Percentiles rank a stretch among this genome's conserved stretches.
Conservation (phyloP, 1,284 basidiomycete genomes). For the Naganishia sp. region DNA sequence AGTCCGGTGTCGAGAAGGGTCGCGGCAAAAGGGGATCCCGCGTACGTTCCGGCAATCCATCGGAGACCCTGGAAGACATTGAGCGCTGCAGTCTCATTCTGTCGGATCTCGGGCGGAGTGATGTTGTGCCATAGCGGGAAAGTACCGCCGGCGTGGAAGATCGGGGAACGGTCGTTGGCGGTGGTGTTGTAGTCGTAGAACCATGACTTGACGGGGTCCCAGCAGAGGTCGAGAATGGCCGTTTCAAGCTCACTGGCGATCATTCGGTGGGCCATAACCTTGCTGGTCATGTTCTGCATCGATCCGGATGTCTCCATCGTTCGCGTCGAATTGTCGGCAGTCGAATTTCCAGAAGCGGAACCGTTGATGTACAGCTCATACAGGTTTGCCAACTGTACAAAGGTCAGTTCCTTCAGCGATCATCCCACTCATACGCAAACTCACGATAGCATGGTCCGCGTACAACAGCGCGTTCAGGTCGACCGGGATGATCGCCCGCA, state of each 20-base stretch:
- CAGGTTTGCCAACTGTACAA: conserved; percentile 61
- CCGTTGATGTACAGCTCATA: conserved; percentile 60
- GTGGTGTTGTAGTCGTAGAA: conserved; percentile 77
- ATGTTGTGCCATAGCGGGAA: conserved; percentile 88
- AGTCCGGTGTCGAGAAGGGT: conserved; percentile 74
- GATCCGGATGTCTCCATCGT: conserved; percentile 24
- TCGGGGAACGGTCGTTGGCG: conserved; percentile 62
- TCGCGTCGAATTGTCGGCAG: conserved; percentile 28
- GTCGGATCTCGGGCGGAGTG: conserved; percentile 68
- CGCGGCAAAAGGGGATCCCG: conserved; percentile 68
- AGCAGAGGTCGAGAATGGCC: conserved; percentile 80
- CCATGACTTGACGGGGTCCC: conserved; percentile 76
- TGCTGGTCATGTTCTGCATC: conserved; percentile 34
- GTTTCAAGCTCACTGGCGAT: conserved; percentile 63
- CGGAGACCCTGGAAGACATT: conserved; percentile 71
- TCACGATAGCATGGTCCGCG: conserved; percentile 60
- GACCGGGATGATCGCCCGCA: conserved; percentile 69
- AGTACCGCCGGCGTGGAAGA: conserved; percentile 73
- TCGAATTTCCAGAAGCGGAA: not conserved
- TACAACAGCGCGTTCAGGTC: conserved; percentile 79
- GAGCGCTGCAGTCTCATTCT: conserved; percentile 63
- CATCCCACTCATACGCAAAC: conserved; percentile 42
- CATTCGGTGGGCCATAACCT: conserved; percentile 60
- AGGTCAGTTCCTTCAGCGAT: not conserved
- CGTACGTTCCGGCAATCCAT: conserved; percentile 68